Base-by-base conservation (phyloP, 257 asterid genomes). In the Penstemon barbatus region DNA sequence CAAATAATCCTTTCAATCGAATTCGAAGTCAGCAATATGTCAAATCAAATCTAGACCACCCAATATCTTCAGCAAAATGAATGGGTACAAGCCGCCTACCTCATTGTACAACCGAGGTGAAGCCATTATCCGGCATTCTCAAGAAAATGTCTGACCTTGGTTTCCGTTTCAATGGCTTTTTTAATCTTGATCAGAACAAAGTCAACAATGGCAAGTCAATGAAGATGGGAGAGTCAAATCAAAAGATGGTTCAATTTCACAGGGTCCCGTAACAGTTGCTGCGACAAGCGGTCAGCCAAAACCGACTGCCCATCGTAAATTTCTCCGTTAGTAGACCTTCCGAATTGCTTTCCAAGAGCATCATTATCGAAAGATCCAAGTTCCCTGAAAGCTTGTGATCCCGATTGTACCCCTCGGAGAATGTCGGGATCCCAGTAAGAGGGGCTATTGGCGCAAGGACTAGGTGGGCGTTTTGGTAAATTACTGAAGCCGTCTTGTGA, bases 341-440 rank as follows among this genome's bases (percentile, higher is more conserved):
- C 89, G 7, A 81, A 80, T 75, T 84, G 96, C 75, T 84, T 88
- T 56, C 83, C 84, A 11, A 65, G 81, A 59, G 85, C 74, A 73
- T 82, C 87, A 50, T 75, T 84, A 65, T 75, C 90, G 41, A 73
- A 65, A 18, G 92, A 71, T 71, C 84, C 70, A 75, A 82, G 73
- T 62, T 88, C 94, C 72, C 84, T 82, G 67, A 85, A 85, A 74
- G 85, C 95, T 51, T 81, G 84, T 60, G 89, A 77, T 73, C 89
- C 89, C 3, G 86, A 73, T 53, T 81, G 85, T 61, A 64, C 68
- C 57, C 91, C 87, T 63, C 96, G 77, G 44, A 86, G 87, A 52
- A 85, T 79, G 74, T 90, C 96, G 0, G 96, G 82, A 69, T 89
- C 97, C 96, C 96, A 86, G 72, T 87, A 87, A 18, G 89, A 79